Evolutionary conservation across 306 rosid genomes (phyloP), one percentile per base, ranked within the genome.

Genomic region (Pterocarpus macrocarpus): DNA sequence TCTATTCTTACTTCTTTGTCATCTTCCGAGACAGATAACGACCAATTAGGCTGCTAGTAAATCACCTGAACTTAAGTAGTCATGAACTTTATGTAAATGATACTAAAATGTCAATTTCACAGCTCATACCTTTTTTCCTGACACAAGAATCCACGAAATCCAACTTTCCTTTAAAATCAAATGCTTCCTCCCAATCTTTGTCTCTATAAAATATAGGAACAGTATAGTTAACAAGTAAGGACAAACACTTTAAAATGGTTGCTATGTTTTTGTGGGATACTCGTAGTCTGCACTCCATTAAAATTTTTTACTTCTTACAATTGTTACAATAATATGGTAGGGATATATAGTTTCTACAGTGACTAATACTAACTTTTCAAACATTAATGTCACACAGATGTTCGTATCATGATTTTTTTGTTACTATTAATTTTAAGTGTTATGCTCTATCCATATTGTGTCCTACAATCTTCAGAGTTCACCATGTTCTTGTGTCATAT

Each of bases 111-210:
- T 34, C 38, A 49, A 52, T 4, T 22, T 9, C 57, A 5, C 3
- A 80, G 64, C 9, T 69, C 61, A 22, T 87, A 91, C 97, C 93
- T 77, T 75, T 90, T 72, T 77, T 82, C 86, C 90, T 91, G 15
- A 91, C 86, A 58, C 97, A 93, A 47, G 80, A 36, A 38, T 88
- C 73, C 79, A 93, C 81, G 36, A 93, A 93, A 45, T 81, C 94
- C 81, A 83, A 58, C 53, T 49, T 91, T 22, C 88, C 93, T 1
- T 71, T 15, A 71, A 80, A 93, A 83, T 91, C 83, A 76, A 90
- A 93, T 16, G 97, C 97, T 62, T 81, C 92, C 69, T 84, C 74
- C 97, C 94, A 93, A 88, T 93, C 97, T 15, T 80, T 68, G 17
- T 80, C 57, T 86, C 97, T 93, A 87, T 78, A 83, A 84, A 50